Evolutionary conservation across 495 filamentous ascomycete genomes (phyloP).

Genomic region (Clavariopsis aquatica): DNA sequence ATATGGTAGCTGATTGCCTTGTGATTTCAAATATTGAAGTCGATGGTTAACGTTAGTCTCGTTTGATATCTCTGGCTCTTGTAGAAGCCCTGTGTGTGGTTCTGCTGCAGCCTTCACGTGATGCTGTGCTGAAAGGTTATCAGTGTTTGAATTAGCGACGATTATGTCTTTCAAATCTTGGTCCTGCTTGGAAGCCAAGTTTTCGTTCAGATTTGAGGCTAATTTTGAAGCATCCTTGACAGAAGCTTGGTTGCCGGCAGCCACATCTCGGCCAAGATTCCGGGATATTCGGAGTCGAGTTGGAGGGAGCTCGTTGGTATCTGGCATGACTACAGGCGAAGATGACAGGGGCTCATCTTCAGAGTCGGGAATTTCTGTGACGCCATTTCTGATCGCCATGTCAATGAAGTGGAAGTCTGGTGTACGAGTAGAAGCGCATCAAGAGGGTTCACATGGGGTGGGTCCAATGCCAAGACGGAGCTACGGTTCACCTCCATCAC

Average conservation of each 20-base stretch:
- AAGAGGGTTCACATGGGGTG: neutral
- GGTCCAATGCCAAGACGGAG: neutral
- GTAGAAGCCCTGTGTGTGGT: neutral
- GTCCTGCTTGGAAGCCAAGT: neutral
- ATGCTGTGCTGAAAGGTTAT: neutral
- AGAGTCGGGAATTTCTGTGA: constrained; percentile 32
- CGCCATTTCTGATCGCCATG: constrained; percentile 15
- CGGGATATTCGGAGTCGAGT: neutral
- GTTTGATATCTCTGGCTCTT: neutral
- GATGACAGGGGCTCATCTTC: constrained; percentile 32
- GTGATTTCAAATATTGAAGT: neutral
- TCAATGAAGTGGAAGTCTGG: constrained; percentile 9
- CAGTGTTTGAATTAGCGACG: constrained; percentile 4
- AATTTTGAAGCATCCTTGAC: constrained; percentile 1
- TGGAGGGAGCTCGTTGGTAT: constrained; percentile 3
- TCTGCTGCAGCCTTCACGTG: neutral
- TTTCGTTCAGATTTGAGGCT: neutral
- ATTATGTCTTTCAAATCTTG: neutral
- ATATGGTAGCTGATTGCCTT: neutral
- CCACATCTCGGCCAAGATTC: neutral
- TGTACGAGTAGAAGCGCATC: neutral
- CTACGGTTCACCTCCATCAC: constrained; percentile 3
- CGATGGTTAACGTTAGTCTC: neutral
- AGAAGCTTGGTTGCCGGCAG: constrained; percentile 4
- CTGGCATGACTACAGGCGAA: constrained; percentile 6